phyloP scores from a whole-genome alignment of 2,329 filamentous ascomycete species.

The Fusarium metavorans region DNA sequence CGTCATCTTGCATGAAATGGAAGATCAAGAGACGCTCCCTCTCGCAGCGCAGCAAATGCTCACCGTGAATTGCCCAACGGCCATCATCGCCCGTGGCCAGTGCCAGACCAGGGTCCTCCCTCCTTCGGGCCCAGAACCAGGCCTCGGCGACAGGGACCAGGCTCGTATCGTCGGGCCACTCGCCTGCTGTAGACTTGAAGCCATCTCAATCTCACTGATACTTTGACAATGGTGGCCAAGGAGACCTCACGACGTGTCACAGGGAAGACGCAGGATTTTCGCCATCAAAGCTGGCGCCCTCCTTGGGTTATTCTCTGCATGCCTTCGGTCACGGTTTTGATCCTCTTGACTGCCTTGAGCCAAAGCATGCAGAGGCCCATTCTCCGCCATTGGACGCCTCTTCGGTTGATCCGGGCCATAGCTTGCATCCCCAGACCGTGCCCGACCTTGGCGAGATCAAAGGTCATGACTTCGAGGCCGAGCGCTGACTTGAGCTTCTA shows the following conservation, averaged over 20 bases:
- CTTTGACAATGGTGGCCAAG: neutral
- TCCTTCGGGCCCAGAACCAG: constrained; percentile 18
- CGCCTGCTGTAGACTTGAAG: constrained; percentile 7
- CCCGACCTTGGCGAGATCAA: constrained; percentile 15
- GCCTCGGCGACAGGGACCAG: constrained; percentile 18
- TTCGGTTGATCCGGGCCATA: constrained; percentile 22
- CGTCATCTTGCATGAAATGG: neutral
- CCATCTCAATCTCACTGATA: constrained; percentile 19
- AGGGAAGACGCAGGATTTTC: neutral
- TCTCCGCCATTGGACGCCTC: constrained; percentile 38
- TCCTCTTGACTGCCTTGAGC: neutral
- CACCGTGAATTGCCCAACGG: constrained; percentile 3
- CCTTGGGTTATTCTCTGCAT: neutral
- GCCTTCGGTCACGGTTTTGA: neutral
- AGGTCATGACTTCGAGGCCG: neutral
- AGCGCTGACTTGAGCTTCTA: neutral
- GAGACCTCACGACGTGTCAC: neutral
- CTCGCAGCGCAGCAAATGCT: neutral
- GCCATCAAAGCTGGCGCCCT: neutral
- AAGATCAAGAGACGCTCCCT: neutral
- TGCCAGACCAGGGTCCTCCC: constrained; percentile 22
- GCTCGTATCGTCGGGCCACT: constrained; percentile 16
- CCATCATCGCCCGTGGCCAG: constrained; percentile 1
- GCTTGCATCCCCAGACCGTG: constrained; percentile 17
- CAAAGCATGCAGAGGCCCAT: neutral